Percentiles rank a stretch among this genome's conserved stretches.
Conservation (phyloP, 805 yeast genomes). For the Candida fluviatilis region DNA sequence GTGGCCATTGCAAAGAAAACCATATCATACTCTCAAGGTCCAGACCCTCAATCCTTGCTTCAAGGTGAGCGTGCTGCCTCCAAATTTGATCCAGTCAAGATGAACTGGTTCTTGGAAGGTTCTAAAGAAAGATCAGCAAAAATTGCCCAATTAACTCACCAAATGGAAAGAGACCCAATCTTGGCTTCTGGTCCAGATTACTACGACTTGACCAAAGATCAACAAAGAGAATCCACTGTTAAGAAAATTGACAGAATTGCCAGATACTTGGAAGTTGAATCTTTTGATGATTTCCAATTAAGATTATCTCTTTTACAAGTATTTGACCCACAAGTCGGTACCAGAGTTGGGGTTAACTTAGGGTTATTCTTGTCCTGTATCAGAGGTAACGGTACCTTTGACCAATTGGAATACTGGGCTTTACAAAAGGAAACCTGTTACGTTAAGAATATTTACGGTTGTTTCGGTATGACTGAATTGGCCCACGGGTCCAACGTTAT, state of each 20-base stretch:
- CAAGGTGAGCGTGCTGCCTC: slow-evolving; percentile 27
- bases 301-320: slow-evolving; percentile 34
- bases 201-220: slow-evolving; percentile 28
- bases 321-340: slow-evolving; percentile 35
- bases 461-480: slow-evolving; percentile 90
- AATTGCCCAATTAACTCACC: slow-evolving; percentile 25
- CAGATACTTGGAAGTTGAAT: slow-evolving; percentile 32
- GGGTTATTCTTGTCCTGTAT: slow-evolving; percentile 37
- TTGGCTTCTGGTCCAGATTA: slow-evolving; percentile 25
- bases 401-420: slow-evolving; percentile 37
- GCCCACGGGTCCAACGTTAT: slow-evolving; percentile 96
- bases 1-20: slow-evolving; percentile 15
- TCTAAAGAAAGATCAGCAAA: slow-evolving; percentile 25
- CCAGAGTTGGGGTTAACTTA: slow-evolving; percentile 35
- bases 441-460: slow-evolving; percentile 56
- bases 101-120: slow-evolving; percentile 37
- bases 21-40: slow-evolving; percentile 18
- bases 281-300: slow-evolving; percentile 26
- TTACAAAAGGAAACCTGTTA: slow-evolving; percentile 27
- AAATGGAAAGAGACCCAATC: slow-evolving; percentile 37
- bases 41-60: slow-evolving; percentile 24
- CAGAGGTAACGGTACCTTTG: slow-evolving; percentile 38
- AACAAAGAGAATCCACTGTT: slow-evolving; percentile 31
- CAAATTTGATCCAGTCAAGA: slow-evolving; percentile 15
- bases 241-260: slow-evolving; percentile 32